A percentile compares a stretch with the other conserved stretches of the same genome.
These are phyloP conservation scores for Arthroderma sp. DNA, from an alignment of 2,329 filamentous ascomycete species.

Conservation along the genomic window DNA sequence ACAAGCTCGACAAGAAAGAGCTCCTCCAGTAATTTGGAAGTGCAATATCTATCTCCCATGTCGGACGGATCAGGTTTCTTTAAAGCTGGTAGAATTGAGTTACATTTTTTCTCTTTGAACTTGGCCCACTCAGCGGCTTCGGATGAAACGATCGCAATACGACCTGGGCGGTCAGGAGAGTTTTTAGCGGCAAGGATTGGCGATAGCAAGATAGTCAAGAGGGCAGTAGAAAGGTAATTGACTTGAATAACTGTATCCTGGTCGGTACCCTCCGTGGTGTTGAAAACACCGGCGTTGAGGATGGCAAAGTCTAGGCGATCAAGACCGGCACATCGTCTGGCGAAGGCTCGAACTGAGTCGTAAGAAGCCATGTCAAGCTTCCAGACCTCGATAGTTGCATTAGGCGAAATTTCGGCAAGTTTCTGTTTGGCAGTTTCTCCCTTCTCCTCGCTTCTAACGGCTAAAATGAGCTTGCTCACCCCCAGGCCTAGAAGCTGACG, in stretches of 20 bases:
- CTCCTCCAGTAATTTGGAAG: constrained; percentile 23
- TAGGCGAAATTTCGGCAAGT: constrained; percentile 20
- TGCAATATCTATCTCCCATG: constrained; percentile 14
- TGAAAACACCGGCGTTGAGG: constrained; percentile 31
- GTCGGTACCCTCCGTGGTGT: constrained; percentile 17
- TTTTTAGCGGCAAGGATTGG: constrained; percentile 12
- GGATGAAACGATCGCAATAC: background rate
- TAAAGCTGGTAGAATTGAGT: too few relatives aligned
- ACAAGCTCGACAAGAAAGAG: constrained; percentile 25
- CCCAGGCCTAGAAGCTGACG: constrained; percentile 27
- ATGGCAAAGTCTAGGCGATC: constrained; percentile 30
- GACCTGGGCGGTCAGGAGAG: constrained; percentile 7
- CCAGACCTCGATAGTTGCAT: constrained; percentile 36
- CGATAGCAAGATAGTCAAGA: constrained; percentile 10
- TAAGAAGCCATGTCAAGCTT: constrained; percentile 37
- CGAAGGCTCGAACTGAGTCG: constrained; percentile 33
- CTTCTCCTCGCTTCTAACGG: constrained; percentile 31
- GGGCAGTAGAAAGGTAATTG: constrained; percentile 15
- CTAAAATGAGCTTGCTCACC: constrained; percentile 34
- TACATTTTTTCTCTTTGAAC: constrained; percentile 2
- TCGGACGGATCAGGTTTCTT: constrained; percentile 8
- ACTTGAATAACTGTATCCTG: constrained; percentile 30
- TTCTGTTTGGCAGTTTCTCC: constrained; percentile 30
- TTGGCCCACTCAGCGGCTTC: background rate
- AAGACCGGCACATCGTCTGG: background rate